Evolutionary conservation across 371 early-diverging fungal genomes (phyloP), one percentile per base, ranked within the genome.

Genomic region (Mucor lusitanicus): DNA sequence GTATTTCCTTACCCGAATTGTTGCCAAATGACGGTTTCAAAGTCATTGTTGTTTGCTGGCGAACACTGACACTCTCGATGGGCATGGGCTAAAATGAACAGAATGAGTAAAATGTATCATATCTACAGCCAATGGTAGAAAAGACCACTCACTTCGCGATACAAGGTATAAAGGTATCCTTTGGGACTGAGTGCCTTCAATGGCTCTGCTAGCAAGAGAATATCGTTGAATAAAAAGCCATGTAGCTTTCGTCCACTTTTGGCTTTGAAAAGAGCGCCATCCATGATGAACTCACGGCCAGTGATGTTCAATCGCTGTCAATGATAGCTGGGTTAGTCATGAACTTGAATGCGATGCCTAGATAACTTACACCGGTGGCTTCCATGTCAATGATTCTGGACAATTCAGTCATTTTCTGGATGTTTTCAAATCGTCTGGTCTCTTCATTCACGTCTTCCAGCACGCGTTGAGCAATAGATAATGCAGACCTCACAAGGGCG

Each of bases 171-270:
- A 13, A 80, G 73, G 44, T 84, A 82, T 0, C 82, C 81, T 65
- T 81, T 78, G 0, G 69, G 63, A 69, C 73, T 81, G 15, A 75
- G 57, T 11, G 75, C 77, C 59, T 67, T 71, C 57, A 84, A 61
- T 61, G 86, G 86, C 70, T 74, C 81, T 3, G 80, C 77, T 28
- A 97, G 75, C 48, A 97, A 73, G 9, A 97, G 69, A 60, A 95
- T 73, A 77, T 97, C 98, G 66, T 92, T 96, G 75, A 96, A 95
- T 40, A 97, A 79, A 68, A 90, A 95, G 5, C 82, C 93, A 68
- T 92, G 89, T 9, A 97, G 81, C 64, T 91, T 92, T 30, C 93
- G 85, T 2, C 94, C 94, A 56, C 91, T 91, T 65, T 94, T 94
- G 23, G 92, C 87, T 74, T 97, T 97, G 57, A 82, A 78, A 28